Base-by-base conservation (phyloP, 148 eudicot species). In the Fagopyrum tataricum region DNA sequence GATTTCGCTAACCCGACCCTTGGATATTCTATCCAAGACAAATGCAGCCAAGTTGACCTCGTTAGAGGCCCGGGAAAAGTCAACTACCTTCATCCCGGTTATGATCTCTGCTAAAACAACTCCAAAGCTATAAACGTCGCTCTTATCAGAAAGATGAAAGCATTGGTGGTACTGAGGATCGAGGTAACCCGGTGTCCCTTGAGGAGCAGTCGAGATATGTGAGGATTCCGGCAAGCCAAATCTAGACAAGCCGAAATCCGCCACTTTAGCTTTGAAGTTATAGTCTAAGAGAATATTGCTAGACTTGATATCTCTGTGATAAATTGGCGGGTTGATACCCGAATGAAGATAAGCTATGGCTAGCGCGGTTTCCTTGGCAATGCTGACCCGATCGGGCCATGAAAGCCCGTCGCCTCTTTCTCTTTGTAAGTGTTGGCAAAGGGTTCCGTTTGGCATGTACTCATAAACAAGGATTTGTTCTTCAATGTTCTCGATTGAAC, bases 161-260 rank as follows among this genome's bases (percentile, higher is more conserved):
- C 83, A 72, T 53, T 85, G 91, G 67, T 90, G 95, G 47, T 90
- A 90, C 78, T 90, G 90, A 77, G 95, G 95, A 62, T 90, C 95
- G 4, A 90, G 79, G 76, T 90, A 90, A 3, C 95, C 94, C 0
- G 91, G 91, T 10, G 95, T 90, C 7, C 95, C 95, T 53, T 87
- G 95, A 3, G 95, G 95, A 8, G 91, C 88, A 0, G 95, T 90
- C 2, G 90, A 90, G 64, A 90, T 79, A 40, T 90, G 91, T 13
- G 95, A 87, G 4, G 81, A 76, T 44, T 87, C 95, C 0, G 79
- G 58, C 76, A 87, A 47, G 6, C 90, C 95, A 51, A 90, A 74
- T 64, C 91, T 83, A 1, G 91, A 90, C 10, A 90, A 87, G 6
- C 95, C 95, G 74, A 90, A 90, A 84, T 90, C 95, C 0, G 95